Evolutionary conservation across 306 rosid species (phyloP), one percentile per base, ranked within the genome.

Genomic region (Carpinus fangiana): DNA sequence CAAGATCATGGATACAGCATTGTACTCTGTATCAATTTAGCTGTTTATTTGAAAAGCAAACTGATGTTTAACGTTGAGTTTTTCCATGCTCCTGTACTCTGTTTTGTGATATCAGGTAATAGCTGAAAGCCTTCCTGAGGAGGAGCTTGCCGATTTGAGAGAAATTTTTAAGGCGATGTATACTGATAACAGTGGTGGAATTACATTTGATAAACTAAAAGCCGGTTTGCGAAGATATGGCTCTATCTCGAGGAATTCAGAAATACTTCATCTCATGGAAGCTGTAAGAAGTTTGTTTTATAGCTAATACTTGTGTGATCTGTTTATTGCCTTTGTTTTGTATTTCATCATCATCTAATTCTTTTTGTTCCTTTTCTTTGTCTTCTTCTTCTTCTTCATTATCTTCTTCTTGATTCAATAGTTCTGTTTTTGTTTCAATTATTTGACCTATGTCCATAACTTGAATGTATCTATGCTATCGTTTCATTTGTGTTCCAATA

Each of bases 141-240:
- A 93, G 82, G 98, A 93, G 90, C 92, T 93, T 84, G 98, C 98
- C 76, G 98, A 97, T 81, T 78, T 93, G 88, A 88, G 90, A 83
- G 98, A 93, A 80, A 92, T 93, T 96, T 93, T 93, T 70, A 79
- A 80, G 84, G 86, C 97, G 79, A 93, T 93, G 97, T 97, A 93
- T 86, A 93, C 98, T 26, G 98, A 93, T 85, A 89, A 84, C 79
- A 90, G 97, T 75, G 98, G 98, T 60, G 96, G 96, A 66, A 93
- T 93, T 78, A 93, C 98, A 73, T 93, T 93, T 77, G 98, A 93
- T 83, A 97, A 92, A 85, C 93, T 93, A 77, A 93, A 93, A 90
- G 96, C 98, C 76, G 98, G 98, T 76, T 84, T 93, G 83, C 86
- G 89, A 86, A 93, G 96, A 88, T 93, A 93, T 77, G 98, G 98